A percentile compares a stretch with the other conserved stretches of the same genome.
These are phyloP conservation scores for Vaccinium myrtillus DNA, from an alignment of 148 eudicot genomes.

Conservation along the genomic window DNA sequence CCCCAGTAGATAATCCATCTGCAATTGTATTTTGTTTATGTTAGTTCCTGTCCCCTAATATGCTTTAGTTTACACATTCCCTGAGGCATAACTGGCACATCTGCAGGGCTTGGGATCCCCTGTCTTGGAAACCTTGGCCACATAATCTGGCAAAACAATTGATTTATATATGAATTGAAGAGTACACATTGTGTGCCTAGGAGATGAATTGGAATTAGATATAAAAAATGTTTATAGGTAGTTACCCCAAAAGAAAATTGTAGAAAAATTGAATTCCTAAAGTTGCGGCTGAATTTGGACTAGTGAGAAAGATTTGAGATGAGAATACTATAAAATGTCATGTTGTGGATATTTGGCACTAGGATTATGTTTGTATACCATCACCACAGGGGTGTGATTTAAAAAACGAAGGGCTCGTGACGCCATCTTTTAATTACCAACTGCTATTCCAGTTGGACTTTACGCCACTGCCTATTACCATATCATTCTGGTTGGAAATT, in stretches of 20 bases:
- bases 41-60: background rate
- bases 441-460: background rate
- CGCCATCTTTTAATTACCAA: background rate
- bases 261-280: background rate
- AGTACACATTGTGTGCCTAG: background rate
- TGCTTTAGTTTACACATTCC: background rate
- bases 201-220: background rate
- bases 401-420: background rate
- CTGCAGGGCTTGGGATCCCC: background rate
- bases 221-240: background rate
- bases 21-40: constrained; percentile 6
- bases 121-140: background rate
- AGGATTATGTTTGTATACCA: background rate
- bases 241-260: background rate
- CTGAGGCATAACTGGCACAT: background rate
- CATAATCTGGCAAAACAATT: background rate
- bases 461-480: no score
- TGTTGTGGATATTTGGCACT: background rate
- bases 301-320: background rate
- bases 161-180: background rate
- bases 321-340: background rate
- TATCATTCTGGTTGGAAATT: no score
- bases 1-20: constrained; percentile 87
- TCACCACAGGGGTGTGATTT: background rate
- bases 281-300: background rate